A percentile compares a stretch with the other conserved stretches of the same genome.
phyloP scores from a whole-genome alignment of 2,329 filamentous ascomycete genomes.

The Aspergillus udagawae region DNA sequence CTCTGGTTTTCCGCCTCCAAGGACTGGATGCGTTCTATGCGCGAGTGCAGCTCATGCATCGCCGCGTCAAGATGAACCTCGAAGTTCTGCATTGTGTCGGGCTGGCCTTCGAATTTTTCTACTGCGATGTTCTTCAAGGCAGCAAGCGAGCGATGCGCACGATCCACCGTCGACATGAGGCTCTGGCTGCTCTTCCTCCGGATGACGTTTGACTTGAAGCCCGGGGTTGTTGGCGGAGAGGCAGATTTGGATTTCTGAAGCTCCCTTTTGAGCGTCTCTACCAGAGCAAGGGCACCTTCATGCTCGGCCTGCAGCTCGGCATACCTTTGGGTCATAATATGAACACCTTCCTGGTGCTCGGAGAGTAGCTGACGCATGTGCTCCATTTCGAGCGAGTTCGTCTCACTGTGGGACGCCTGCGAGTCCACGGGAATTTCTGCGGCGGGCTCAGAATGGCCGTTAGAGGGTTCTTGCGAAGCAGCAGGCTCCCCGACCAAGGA shows the following conservation, averaged over 20 bases:
- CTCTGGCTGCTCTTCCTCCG: conserved; percentile 91
- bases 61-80: conserved; percentile 87
- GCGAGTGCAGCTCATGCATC: conserved; percentile 83
- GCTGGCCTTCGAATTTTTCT: conserved; percentile 77
- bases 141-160: conserved; percentile 85
- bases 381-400: conserved; percentile 63
- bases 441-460: conserved; percentile 47
- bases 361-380: conserved; percentile 65
- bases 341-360: conserved; percentile 74
- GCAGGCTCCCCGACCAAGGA: conserved; percentile 80
- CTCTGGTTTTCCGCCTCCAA: conserved; percentile 79
- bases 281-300: conserved; percentile 73
- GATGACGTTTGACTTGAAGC: conserved; percentile 63
- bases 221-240: conserved; percentile 47
- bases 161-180: conserved; percentile 73
- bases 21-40: conserved; percentile 85
- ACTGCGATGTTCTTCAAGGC: conserved; percentile 82
- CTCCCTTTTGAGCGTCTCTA: conserved; percentile 88
- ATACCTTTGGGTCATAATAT: conserved; percentile 71
- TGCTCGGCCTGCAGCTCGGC: conserved; percentile 79
- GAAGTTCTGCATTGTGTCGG: conserved; percentile 86
- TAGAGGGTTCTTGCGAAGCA: conserved; percentile 60
- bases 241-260: conserved; percentile 71
- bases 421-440: conserved; percentile 22
- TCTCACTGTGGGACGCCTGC: conserved; percentile 32